Evolutionary conservation across 306 rosid genomes (phyloP).

Genomic region (Pachyrhizus erosus): DNA sequence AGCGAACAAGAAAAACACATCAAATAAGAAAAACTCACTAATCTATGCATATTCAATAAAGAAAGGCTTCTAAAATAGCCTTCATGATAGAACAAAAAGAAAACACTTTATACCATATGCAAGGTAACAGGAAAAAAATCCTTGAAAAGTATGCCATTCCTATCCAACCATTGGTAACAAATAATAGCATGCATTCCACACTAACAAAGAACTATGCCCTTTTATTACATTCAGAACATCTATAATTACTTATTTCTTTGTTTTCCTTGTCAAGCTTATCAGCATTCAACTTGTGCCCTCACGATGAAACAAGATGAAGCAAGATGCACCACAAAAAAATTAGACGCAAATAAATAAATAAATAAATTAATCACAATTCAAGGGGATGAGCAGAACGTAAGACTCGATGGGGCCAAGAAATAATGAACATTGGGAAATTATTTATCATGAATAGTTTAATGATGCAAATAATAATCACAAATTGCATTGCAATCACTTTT

Average conservation of each 20-base stretch:
- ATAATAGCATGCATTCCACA: neutral
- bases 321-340: neutral
- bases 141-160: neutral
- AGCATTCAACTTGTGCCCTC: neutral
- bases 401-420: neutral
- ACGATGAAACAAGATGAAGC: neutral
- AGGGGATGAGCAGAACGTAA: neutral
- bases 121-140: neutral
- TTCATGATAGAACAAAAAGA: neutral
- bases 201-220: neutral
- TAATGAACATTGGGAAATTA: constrained; percentile 12
- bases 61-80: constrained; percentile 2
- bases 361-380: neutral
- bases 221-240: neutral
- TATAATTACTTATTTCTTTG: neutral
- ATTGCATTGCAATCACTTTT: constrained; percentile 16
- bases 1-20: constrained; percentile 2
- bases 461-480: constrained; percentile 18
- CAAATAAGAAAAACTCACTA: constrained; percentile 19
- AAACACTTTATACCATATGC: neutral
- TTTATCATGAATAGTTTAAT: constrained; percentile 11
- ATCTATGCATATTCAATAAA: constrained; percentile 12
- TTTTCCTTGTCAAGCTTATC: neutral
- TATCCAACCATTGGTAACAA: neutral
- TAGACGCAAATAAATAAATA: neutral